Conservation (phyloP, 306 rosid species). For the Dalbergia oliveri region DNA sequence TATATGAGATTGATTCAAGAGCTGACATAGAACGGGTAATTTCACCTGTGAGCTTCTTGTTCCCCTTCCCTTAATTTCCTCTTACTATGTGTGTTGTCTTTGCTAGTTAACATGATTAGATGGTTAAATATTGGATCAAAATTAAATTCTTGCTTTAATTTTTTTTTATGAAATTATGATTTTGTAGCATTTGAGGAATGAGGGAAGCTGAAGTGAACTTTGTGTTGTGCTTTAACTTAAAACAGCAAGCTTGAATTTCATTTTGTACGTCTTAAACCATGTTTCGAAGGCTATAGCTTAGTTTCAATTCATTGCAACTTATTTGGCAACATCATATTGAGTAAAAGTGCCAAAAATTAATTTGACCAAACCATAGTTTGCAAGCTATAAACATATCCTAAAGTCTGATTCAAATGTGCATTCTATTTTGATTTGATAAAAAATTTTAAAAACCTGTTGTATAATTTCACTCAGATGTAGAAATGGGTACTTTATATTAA, state of each 20-base stretch:
- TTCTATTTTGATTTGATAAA: constrained; percentile 14
- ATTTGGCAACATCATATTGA: too few species aligned
- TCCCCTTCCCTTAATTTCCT: too few species aligned
- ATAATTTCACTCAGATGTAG: constrained; percentile 17
- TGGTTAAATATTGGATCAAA: too few species aligned
- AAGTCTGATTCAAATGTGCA: constrained; percentile 18
- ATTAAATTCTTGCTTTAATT: too few species aligned
- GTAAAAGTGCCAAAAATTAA: too few species aligned
- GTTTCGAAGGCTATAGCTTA: too few species aligned
- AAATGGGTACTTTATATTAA: constrained; percentile 16
- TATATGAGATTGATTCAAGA: constrained; percentile 72
- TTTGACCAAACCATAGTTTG: too few species aligned
- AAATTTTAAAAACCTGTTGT: background rate
- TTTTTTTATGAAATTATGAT: too few species aligned
- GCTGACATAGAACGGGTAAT: constrained; percentile 83
- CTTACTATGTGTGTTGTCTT: constrained; percentile 12
- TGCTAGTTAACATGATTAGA: constrained; percentile 31
- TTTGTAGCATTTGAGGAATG: background rate
- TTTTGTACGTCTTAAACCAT: too few species aligned
- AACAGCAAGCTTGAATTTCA: background rate
- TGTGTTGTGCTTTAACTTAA: background rate
- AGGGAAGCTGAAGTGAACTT: background rate
- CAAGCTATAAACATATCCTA: background rate
- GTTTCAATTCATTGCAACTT: too few species aligned
- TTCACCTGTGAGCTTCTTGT: background rate